phyloP scores from a whole-genome alignment of 1,284 basidiomycete species.

The Pterulicium gracile region DNA sequence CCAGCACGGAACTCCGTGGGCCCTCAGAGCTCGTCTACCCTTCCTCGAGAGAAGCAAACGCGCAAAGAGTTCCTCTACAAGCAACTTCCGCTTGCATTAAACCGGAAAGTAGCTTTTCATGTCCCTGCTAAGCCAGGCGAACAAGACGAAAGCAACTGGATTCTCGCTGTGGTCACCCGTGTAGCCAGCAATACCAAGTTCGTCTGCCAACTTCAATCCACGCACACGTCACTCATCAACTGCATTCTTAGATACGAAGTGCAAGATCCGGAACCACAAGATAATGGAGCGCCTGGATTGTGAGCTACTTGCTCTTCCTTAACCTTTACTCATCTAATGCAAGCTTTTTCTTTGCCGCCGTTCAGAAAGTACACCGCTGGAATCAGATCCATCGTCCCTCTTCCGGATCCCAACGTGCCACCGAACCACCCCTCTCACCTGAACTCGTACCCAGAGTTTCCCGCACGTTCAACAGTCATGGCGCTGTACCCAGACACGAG shows the following conservation, averaged over 20 bases:
- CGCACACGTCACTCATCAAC: neutral
- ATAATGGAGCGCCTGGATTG: conserved; percentile 63
- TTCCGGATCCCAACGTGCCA: conserved; percentile 58
- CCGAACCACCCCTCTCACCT: conserved; percentile 49
- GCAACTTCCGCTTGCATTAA: conserved; percentile 57
- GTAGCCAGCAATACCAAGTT: conserved; percentile 59
- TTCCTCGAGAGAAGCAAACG: conserved; percentile 55
- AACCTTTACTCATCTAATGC: conserved; percentile 6
- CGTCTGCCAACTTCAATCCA: conserved; percentile 1
- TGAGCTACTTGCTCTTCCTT: conserved; percentile 21
- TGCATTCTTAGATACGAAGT: conserved; percentile 55
- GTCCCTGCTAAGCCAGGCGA: conserved; percentile 42
- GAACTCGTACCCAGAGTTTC: conserved; percentile 59
- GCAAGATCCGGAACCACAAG: conserved; percentile 70
- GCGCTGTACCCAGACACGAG: conserved; percentile 79
- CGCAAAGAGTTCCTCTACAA: conserved; percentile 48
- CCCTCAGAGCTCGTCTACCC: conserved; percentile 37
- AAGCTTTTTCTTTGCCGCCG: conserved; percentile 1
- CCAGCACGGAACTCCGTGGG: conserved; percentile 48
- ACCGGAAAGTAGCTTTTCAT: conserved; percentile 71
- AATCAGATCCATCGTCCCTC: conserved; percentile 58
- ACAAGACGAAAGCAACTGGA: conserved; percentile 66
- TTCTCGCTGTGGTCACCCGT: conserved; percentile 64
- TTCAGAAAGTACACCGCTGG: conserved; percentile 57
- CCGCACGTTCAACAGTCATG: conserved; percentile 63